Percentiles rank a stretch among this genome's conserved stretches.
These are phyloP conservation scores for Ceratocystis harringtonii DNA, from an alignment of 2,329 filamentous ascomycete genomes.

Conservation along the genomic window DNA sequence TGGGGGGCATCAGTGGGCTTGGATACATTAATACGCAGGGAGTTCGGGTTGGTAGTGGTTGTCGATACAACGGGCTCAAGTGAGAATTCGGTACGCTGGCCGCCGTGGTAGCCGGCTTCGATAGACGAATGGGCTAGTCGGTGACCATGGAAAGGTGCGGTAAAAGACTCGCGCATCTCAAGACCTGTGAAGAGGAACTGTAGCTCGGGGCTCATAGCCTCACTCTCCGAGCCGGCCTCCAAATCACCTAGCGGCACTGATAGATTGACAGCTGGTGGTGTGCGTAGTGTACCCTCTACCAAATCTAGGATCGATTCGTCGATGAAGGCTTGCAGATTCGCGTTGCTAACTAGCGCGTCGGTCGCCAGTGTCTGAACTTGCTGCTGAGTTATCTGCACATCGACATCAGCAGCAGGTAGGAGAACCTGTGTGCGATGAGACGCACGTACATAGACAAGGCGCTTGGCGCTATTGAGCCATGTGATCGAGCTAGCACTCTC, in stretches of 20 bases:
- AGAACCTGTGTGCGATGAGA: slow-evolving; percentile 27
- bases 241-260: slow-evolving; percentile 26
- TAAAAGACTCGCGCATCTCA: slow-evolving; percentile 33
- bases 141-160: slow-evolving; percentile 28
- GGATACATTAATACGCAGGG: too few species aligned
- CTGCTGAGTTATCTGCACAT: slow-evolving; percentile 29
- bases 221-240: slow-evolving; percentile 19
- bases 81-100: slow-evolving; percentile 36
- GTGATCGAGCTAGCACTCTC: slow-evolving; percentile 15
- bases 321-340: slow-evolving; percentile 30
- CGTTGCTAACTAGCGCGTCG: not conserved
- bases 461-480: slow-evolving; percentile 22
- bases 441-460: slow-evolving; percentile 28
- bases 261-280: slow-evolving; percentile 32
- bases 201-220: slow-evolving; percentile 25
- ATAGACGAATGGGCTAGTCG: slow-evolving; percentile 37
- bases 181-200: slow-evolving; percentile 34
- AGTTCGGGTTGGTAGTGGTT: not conserved
- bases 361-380: slow-evolving; percentile 14
- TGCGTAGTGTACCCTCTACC: slow-evolving; percentile 27
- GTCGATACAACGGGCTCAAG: slow-evolving; percentile 25
- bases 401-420: slow-evolving; percentile 28
- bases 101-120: slow-evolving; percentile 36
- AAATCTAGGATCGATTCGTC: slow-evolving; percentile 32
- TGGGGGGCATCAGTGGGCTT: too few species aligned